phyloP scores from a whole-genome alignment of 2,329 filamentous ascomycete species.

The Chlorencoelia australis region DNA sequence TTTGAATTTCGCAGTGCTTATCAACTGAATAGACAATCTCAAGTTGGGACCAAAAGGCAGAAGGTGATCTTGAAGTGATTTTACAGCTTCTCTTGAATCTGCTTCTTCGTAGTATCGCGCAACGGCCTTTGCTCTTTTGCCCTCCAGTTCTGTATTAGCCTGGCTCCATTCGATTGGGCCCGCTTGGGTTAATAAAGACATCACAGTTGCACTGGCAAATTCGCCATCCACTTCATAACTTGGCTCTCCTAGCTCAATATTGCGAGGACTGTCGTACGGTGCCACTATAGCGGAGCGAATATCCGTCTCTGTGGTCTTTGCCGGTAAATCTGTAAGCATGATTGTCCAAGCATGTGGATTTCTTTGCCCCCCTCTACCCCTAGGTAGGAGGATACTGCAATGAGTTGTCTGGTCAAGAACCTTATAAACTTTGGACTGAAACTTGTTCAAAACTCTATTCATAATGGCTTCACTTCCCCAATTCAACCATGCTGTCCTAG shows the following conservation, averaged over 20 bases:
- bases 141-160: neutral
- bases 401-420: constrained; percentile 11
- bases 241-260: constrained; percentile 10
- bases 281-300: constrained; percentile 11
- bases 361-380: neutral
- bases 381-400: constrained; percentile 7
- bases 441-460: constrained; percentile 15
- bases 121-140: constrained; percentile 28
- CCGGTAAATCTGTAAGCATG: constrained; percentile 16
- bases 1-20: constrained; percentile 32
- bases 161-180: constrained; percentile 8
- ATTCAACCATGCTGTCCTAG: constrained; percentile 17
- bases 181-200: constrained; percentile 8
- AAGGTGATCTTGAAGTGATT: constrained; percentile 23
- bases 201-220: constrained; percentile 14
- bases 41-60: constrained; percentile 26
- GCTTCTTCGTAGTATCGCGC: constrained; percentile 31
- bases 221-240: constrained; percentile 12
- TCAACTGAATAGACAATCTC: constrained; percentile 30
- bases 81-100: constrained; percentile 29
- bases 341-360: constrained; percentile 19
- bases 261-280: constrained; percentile 10
- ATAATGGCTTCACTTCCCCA: constrained; percentile 19
- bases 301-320: constrained; percentile 10
- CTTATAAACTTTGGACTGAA: constrained; percentile 16